Evolutionary conservation across 805 yeast species (phyloP).

Genomic region (Cyberlindnera amylophila): DNA sequence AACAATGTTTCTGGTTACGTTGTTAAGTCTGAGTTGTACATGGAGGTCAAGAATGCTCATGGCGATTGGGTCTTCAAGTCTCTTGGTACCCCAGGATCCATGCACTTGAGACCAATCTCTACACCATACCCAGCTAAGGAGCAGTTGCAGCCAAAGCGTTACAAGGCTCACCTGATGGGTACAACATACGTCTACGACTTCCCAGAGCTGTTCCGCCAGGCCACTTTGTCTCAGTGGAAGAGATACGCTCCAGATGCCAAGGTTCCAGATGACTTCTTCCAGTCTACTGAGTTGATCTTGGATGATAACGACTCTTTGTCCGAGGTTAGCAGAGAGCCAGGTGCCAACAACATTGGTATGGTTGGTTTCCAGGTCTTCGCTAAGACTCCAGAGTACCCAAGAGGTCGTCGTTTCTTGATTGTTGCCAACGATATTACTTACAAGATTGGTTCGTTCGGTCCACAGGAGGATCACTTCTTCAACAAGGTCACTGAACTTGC

Average conservation of each 20-base stretch:
- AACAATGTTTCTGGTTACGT: conserved; percentile 97
- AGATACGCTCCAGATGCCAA: conserved; percentile 50
- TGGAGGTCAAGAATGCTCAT: conserved; percentile 85
- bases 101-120: conserved; percentile 94
- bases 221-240: conserved; percentile 82
- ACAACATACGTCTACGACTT: conserved; percentile 97
- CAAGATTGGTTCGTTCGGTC: conserved; percentile 99
- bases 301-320: conserved; percentile 77
- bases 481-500: conserved; percentile 91
- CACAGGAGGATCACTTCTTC: conserved; percentile 90
- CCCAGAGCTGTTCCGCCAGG: conserved; percentile 98
- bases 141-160: conserved; percentile 97
- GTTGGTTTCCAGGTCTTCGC: conserved; percentile 90
- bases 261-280: conserved; percentile 74
- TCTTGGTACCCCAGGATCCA: conserved; percentile 89
- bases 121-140: conserved; percentile 98
- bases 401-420: conserved; percentile 88
- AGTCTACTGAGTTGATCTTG: conserved; percentile 74
- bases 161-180: conserved; percentile 97
- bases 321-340: conserved; percentile 92
- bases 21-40: conserved; percentile 90
- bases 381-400: conserved; percentile 95
- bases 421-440: conserved; percentile 97
- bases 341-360: conserved; percentile 95
- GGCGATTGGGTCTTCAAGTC: conserved; percentile 98